Conservation (phyloP, 1,284 basidiomycete species). For the Sporisorium reilianum region DNA sequence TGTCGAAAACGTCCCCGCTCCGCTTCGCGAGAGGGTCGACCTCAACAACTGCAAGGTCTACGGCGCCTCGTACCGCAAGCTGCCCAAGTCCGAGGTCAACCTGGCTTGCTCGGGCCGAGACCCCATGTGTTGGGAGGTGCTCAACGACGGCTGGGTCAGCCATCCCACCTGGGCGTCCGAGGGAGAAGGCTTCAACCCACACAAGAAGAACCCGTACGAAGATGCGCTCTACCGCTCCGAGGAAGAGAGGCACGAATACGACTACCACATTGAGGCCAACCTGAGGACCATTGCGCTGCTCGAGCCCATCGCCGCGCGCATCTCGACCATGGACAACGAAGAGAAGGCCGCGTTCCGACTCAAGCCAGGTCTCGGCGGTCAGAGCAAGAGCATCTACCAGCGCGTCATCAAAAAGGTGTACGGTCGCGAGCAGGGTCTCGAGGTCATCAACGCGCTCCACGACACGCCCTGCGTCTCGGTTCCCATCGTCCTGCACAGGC, state of each 20-base stretch:
- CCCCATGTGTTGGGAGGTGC: constrained; percentile 92
- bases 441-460: constrained; percentile 90
- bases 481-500: constrained; percentile 88
- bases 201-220: constrained; percentile 97
- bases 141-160: constrained; percentile 80
- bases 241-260: constrained; percentile 98
- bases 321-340: constrained; percentile 89
- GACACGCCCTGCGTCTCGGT: constrained; percentile 91
- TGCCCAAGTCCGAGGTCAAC: constrained; percentile 87
- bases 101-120: constrained; percentile 94
- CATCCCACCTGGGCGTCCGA: constrained; percentile 97
- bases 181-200: constrained; percentile 91
- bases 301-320: constrained; percentile 87
- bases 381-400: constrained; percentile 89
- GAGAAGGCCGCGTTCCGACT: constrained; percentile 87
- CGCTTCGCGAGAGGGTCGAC: constrained; percentile 66
- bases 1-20: constrained; percentile 70
- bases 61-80: constrained; percentile 91
- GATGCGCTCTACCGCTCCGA: constrained; percentile 96
- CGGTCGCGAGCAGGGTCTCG: constrained; percentile 82
- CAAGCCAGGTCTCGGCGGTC: constrained; percentile 88
- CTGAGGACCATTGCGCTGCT: constrained; percentile 90
- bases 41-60: constrained; percentile 70
- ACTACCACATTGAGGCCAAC: constrained; percentile 94
- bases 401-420: constrained; percentile 96